These are phyloP conservation scores for Nasturtium officinale DNA, from an alignment of 345 rosid species.

Conservation along the genomic window DNA sequence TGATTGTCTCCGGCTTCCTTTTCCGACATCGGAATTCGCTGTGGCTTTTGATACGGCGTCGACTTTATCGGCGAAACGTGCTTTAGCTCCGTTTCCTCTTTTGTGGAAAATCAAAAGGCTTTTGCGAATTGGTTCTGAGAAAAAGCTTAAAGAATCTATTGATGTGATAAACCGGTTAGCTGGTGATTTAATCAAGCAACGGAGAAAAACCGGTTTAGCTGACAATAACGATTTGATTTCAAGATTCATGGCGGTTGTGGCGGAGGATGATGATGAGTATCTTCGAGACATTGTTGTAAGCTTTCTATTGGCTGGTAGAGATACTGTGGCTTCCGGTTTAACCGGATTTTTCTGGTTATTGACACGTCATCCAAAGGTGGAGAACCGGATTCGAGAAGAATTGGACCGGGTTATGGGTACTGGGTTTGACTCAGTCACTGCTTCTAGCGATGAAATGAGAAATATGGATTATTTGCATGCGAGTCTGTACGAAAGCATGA, in stretches of 20 bases:
- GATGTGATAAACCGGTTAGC: constrained; percentile 53
- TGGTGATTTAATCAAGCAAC: constrained; percentile 48
- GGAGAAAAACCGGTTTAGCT: constrained; percentile 44
- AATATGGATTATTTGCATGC: constrained; percentile 68
- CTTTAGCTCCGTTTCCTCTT: constrained; percentile 46
- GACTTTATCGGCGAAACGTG: constrained; percentile 55
- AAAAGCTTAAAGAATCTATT: constrained; percentile 54
- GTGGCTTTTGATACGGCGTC: constrained; percentile 65
- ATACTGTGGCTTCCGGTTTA: constrained; percentile 69
- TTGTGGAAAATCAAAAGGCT: constrained; percentile 62
- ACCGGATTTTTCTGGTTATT: constrained; percentile 70
- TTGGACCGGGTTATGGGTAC: constrained; percentile 47
- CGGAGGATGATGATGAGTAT: constrained; percentile 54
- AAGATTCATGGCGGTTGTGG: constrained; percentile 56
- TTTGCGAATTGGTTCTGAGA: constrained; percentile 64
- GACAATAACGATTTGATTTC: constrained; percentile 58
- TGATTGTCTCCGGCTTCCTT: constrained; percentile 52
- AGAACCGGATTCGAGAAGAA: constrained; percentile 54
- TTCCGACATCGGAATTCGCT: constrained; percentile 57
- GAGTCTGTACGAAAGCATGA: constrained; percentile 59
- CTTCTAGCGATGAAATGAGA: constrained; percentile 46
- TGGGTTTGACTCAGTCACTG: constrained; percentile 37
- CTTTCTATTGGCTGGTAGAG: constrained; percentile 77
- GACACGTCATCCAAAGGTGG: constrained; percentile 52
- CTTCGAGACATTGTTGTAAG: constrained; percentile 69